Evolutionary conservation across 331 rosid species (phyloP).

Genomic region (Cydonia oblonga): DNA sequence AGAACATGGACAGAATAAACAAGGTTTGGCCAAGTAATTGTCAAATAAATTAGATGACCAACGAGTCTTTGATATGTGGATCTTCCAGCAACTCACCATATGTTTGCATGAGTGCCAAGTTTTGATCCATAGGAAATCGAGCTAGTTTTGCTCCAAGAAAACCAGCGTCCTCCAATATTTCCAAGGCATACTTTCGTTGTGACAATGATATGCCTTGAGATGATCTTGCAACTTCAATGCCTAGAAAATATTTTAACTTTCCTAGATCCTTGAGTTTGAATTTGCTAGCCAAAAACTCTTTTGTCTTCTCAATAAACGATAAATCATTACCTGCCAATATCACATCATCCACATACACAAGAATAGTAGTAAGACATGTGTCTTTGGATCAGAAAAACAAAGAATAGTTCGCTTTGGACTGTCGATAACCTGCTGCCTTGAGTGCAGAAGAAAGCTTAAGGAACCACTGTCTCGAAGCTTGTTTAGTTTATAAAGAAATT

Average conservation of each 20-base stretch:
- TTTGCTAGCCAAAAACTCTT: not conserved
- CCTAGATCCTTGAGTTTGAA: not conserved
- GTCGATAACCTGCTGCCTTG: accelerated
- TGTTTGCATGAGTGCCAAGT: not conserved
- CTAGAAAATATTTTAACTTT: not conserved
- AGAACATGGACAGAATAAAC: not conserved
- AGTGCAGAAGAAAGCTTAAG: not conserved
- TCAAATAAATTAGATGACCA: not conserved
- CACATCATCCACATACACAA: not conserved
- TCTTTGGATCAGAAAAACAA: not conserved
- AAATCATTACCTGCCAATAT: not conserved
- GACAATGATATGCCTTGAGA: not conserved
- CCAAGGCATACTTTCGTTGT: not conserved
- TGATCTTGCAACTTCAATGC: not conserved
- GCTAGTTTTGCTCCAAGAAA: not conserved
- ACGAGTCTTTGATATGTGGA: accelerated
- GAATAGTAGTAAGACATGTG: accelerated
- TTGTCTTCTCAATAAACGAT: accelerated
- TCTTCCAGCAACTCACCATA: not conserved
- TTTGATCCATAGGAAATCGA: not conserved
- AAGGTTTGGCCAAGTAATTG: accelerated
- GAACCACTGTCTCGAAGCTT: not conserved
- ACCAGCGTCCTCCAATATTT: not conserved
- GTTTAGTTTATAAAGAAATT: too few species aligned
- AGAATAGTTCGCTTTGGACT: accelerated